Evolutionary conservation across 441 rosid species (phyloP), one percentile per base, ranked within the genome.

Genomic region (Breynia disticha): DNA sequence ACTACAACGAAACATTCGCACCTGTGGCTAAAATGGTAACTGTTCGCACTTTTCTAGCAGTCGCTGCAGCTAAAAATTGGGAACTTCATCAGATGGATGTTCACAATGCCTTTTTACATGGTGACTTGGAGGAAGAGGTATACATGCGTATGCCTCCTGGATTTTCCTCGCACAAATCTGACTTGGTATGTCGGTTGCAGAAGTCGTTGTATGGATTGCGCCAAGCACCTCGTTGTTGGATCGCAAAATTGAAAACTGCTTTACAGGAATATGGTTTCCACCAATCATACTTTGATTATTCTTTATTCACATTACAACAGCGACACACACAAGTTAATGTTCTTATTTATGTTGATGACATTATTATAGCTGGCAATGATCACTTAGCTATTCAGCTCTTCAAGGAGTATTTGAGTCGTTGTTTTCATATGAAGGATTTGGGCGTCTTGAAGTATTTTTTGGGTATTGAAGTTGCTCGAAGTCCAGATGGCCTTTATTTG

Each of bases 311-410:
- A 6, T 4, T 12, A 3, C 1, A 4, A 0, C 0, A 50, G 17
- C 48, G 54, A 0, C 0, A 0, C 2, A 39, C 21, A 1, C 46
- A 46, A 4, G 5, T 19, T 18, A 46, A 16, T 0, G 0, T 61
- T 0, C 32, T 67, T 3, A 53, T 61, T 0, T 60, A 66, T 3
- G 57, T 60, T 0, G 66, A 66, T 60, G 58, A 66, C 45, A 7
- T 66, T 16, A 19, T 67, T 11, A 17, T 67, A 18, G 14, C 54
- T 12, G 48, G 54, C 0, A 56, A 46, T 32, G 11, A 56, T 35
- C 0, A 4, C 14, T 1, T 14, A 0, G 7, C 1, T 2, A 2
- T 10, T 0, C 16, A 4, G 13, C 39, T 1, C 1, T 18, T 60
- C 0, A 55, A 67, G 16, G 32, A 24, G 7, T n/a, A n/a, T n/a